phyloP scores from a whole-genome alignment of 805 yeast species.

The Saccharomycopsis sp. region DNA sequence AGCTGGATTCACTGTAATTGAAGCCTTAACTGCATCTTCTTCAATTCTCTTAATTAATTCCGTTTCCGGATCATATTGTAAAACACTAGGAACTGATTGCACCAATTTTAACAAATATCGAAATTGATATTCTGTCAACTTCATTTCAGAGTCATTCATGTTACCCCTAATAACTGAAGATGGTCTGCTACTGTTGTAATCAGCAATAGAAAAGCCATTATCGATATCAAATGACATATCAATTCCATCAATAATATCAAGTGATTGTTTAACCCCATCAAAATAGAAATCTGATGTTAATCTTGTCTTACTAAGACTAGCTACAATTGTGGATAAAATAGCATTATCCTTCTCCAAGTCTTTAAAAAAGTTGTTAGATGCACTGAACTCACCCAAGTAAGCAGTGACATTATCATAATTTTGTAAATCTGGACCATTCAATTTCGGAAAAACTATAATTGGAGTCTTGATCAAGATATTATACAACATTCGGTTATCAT shows the following conservation, averaged over 20 bases:
- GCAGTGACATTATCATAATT: conserved; percentile 58
- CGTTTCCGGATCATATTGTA: conserved; percentile 38
- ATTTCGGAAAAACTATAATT: conserved; percentile 67
- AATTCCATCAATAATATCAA: conserved; percentile 60
- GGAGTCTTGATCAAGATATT: conserved; percentile 77
- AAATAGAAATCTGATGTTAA: conserved; percentile 57
- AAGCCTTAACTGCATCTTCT: conserved; percentile 61
- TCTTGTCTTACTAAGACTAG: conserved; percentile 68
- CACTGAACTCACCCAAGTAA: conserved; percentile 75
- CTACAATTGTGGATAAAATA: conserved; percentile 47
- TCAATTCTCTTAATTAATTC: conserved; percentile 45
- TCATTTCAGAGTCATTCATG: conserved; percentile 55
- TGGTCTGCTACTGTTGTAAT: conserved; percentile 34
- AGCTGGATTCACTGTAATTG: conserved; percentile 36
- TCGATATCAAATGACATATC: conserved; percentile 56
- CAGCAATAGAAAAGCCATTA: conserved; percentile 36
- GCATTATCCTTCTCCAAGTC: conserved; percentile 21
- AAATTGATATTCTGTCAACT: conserved; percentile 69
- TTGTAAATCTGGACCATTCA: conserved; percentile 34
- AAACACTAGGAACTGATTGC: conserved; percentile 48
- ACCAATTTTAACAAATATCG: conserved; percentile 48
- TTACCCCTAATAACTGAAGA: conserved; percentile 46
- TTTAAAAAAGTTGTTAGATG: conserved; percentile 50
- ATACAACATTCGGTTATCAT: conserved; percentile 56
- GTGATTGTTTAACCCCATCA: conserved; percentile 39